phyloP scores from a whole-genome alignment of 192 early-diverging fungal species.

The Mortierella alpina region DNA sequence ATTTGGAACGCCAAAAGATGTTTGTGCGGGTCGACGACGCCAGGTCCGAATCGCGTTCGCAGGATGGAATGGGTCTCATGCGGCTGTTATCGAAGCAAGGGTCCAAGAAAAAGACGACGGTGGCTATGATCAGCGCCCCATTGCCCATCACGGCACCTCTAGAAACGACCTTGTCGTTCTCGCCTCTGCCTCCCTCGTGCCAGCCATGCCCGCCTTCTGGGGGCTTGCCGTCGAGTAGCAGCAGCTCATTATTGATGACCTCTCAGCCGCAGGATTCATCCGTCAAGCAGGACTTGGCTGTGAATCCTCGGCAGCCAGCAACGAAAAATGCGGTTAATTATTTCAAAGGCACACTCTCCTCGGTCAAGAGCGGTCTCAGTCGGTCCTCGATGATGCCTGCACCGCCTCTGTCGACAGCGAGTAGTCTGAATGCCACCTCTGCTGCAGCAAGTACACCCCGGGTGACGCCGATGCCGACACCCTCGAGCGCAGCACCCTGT shows the following conservation, averaged over 20 bases:
- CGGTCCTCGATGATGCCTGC: neutral
- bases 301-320: neutral
- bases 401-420: too few relatives aligned
- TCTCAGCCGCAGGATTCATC: too few relatives aligned
- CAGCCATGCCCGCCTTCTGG: too few relatives aligned
- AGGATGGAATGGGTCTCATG: slow-evolving; percentile 31
- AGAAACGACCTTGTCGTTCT: too few relatives aligned
- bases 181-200: too few relatives aligned
- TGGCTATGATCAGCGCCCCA: slow-evolving; percentile 29
- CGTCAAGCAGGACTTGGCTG: too few relatives aligned
- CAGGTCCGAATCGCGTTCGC: neutral
- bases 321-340: slow-evolving; percentile 5
- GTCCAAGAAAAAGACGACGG: slow-evolving; percentile 17
- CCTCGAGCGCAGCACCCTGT: too few relatives aligned
- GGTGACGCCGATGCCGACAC: too few relatives aligned
- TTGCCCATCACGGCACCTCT: neutral
- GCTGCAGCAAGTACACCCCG: too few relatives aligned
- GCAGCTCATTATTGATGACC: too few relatives aligned
- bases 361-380: slow-evolving; percentile 3
- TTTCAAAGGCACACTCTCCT: slow-evolving; percentile 12
- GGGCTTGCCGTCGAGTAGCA: too few relatives aligned
- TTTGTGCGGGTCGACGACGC: slow-evolving; percentile 10
- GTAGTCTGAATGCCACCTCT: too few relatives aligned
- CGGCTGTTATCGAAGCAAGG: slow-evolving; percentile 13
- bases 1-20: slow-evolving; percentile 38